phyloP scores from a whole-genome alignment of 805 yeast species.

The Saccharomyces mikatae region DNA sequence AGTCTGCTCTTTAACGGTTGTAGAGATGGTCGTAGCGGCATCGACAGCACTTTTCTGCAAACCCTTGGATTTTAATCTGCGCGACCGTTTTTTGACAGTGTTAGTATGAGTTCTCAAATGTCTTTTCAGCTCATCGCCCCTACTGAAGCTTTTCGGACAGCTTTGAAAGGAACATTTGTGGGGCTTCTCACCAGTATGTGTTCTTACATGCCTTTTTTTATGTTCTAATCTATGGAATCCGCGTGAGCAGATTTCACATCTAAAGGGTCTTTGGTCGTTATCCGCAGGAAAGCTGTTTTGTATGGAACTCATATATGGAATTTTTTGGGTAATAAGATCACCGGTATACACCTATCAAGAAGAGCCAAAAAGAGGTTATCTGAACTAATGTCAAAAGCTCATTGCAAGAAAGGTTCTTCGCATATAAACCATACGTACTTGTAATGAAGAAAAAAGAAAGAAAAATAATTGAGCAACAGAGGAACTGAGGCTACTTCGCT shows the following conservation, averaged over 20 bases:
- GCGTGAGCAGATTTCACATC: slow-evolving; percentile 76
- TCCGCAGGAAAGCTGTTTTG: slow-evolving; percentile 6
- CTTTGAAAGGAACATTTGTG: slow-evolving; percentile 76
- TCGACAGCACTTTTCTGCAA: not conserved
- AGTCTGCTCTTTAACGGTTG: not conserved
- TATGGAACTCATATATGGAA: not conserved
- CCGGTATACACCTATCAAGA: not conserved
- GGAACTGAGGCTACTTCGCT: not conserved
- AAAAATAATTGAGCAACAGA: not conserved
- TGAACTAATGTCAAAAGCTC: not conserved
- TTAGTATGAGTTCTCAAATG: slow-evolving; percentile 74
- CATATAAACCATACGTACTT: not conserved
- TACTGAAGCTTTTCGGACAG: slow-evolving; percentile 67
- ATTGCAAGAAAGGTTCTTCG: not conserved
- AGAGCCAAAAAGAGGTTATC: not conserved
- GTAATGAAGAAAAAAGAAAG: not conserved
- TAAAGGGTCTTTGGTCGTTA: slow-evolving; percentile 54
- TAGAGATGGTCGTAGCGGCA: not conserved
- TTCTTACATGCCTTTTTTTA: slow-evolving; percentile 81
- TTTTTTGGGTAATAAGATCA: not conserved
- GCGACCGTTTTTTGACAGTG: slow-evolving; percentile 35
- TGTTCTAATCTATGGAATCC: slow-evolving; percentile 85
- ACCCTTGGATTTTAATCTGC: slow-evolving; percentile 3
- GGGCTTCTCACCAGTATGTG: slow-evolving; percentile 90
- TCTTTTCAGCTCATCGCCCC: slow-evolving; percentile 79